Evolutionary conservation across 176 grass and related monocot species (phyloP).

Genomic region (Paspalum notatum): DNA sequence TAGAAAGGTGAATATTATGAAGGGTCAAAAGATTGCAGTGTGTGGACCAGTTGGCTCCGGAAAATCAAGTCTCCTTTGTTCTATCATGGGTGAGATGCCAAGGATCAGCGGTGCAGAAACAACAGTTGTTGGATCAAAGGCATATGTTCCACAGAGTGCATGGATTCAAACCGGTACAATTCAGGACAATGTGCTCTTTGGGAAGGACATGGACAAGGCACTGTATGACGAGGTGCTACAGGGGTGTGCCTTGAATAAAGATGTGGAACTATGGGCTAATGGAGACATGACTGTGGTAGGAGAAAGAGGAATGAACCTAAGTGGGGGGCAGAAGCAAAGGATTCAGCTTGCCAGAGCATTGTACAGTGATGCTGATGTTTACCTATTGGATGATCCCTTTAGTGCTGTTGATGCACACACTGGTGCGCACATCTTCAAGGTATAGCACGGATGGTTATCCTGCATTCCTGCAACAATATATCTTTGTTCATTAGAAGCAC

Average conservation of each 20-base stretch:
- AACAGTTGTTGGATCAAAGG: conserved; percentile 51
- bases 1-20: conserved; percentile 58
- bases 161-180: conserved; percentile 87
- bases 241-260: conserved; percentile 80
- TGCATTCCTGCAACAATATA: conserved; percentile 20
- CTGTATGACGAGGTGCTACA: conserved; percentile 71
- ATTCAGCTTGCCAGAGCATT: conserved; percentile 88
- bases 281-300: conserved; percentile 75
- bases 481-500: neutral
- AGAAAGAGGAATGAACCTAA: conserved; percentile 89
- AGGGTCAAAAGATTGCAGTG: conserved; percentile 68
- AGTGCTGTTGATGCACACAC: conserved; percentile 94
- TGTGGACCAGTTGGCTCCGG: conserved; percentile 86
- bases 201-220: conserved; percentile 66
- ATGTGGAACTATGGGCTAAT: conserved; percentile 68
- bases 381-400: conserved; percentile 89
- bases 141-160: conserved; percentile 71
- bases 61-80: conserved; percentile 83
- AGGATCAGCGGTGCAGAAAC: conserved; percentile 56
- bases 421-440: conserved; percentile 79
- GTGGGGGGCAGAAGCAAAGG: conserved; percentile 96
- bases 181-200: conserved; percentile 85
- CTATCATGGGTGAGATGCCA: conserved; percentile 78
- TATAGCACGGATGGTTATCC: conserved; percentile 43
- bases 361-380: conserved; percentile 74